A percentile compares a stretch with the other conserved stretches of the same genome.
Evolutionary conservation across 202 grass and related monocot species (phyloP).

Genomic region (Setaria viridis): DNA sequence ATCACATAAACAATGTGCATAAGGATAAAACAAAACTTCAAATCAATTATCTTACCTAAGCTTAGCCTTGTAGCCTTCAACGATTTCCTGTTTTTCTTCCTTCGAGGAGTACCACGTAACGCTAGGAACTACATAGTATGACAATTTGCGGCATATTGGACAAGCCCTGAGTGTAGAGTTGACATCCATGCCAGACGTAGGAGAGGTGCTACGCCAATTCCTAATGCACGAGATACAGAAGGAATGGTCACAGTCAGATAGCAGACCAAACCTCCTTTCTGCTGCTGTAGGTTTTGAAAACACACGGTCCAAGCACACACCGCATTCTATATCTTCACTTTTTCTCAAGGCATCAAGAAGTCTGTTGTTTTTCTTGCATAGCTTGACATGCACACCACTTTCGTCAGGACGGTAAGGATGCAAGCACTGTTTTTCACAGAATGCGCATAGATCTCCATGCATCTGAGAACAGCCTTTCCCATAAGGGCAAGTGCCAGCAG

Average conservation of each 20-base stretch:
- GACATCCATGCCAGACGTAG: conserved; percentile 75
- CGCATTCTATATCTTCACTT: conserved; percentile 86
- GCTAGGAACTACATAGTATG: conserved; percentile 88
- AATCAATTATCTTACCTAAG: conserved; percentile 73
- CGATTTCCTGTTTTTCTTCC: conserved; percentile 85
- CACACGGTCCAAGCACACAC: conserved; percentile 83
- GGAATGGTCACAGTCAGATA: conserved; percentile 90
- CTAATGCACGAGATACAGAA: conserved; percentile 94
- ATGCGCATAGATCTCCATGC: conserved; percentile 66
- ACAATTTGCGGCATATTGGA: conserved; percentile 76
- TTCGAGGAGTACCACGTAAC: conserved; percentile 79
- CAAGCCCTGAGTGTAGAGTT: conserved; percentile 84
- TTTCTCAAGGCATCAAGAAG: conserved; percentile 66
- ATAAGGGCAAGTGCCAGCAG: conserved; percentile 70
- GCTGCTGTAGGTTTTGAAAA: conserved; percentile 72
- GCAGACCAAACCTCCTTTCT: conserved; percentile 80
- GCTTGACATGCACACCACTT: conserved; percentile 61
- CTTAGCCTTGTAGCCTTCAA: conserved; percentile 84
- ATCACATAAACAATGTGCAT: background rate
- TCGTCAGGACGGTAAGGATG: conserved; percentile 65
- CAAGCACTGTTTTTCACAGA: conserved; percentile 73
- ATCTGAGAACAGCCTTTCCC: conserved; percentile 67
- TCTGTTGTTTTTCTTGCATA: conserved; percentile 72
- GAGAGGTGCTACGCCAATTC: conserved; percentile 89
- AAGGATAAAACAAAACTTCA: conserved; percentile 14